Evolutionary conservation across 2,329 filamentous ascomycete genomes (phyloP).

Genomic region (Triangularia verruculosa): DNA sequence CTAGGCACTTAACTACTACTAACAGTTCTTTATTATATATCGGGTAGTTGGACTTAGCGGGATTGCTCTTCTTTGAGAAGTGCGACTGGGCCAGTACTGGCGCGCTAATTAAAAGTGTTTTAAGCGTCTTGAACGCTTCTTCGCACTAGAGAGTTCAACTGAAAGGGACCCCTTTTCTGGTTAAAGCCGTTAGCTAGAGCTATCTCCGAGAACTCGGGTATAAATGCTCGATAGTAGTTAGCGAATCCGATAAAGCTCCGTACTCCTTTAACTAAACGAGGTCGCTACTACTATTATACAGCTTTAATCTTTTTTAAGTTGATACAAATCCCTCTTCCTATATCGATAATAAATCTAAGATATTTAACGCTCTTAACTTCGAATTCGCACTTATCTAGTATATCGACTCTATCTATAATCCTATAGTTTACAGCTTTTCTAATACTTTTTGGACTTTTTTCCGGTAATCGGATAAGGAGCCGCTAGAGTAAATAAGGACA

Average conservation of each 20-base stretch:
- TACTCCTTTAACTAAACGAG: background rate
- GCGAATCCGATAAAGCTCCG: conserved; percentile 1
- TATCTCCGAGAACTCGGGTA: conserved; percentile 5
- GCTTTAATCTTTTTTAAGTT: conserved; percentile 5
- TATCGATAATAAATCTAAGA: background rate
- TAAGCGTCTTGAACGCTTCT: conserved; percentile 5
- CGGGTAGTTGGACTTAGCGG: too few relatives aligned
- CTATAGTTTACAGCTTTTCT: background rate
- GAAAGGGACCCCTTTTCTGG: conserved; percentile 5
- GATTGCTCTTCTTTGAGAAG: background rate
- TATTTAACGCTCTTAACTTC: conserved; percentile 5
- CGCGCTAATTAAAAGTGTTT: conserved; percentile 3
- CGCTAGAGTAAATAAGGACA: conserved; percentile 11
- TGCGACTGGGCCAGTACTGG: conserved; percentile 6
- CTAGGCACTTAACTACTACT: too few relatives aligned
- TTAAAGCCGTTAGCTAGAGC: conserved; percentile 1
- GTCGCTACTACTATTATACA: background rate
- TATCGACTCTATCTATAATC: conserved; percentile 6
- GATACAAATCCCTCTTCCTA: background rate
- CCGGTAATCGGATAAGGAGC: background rate
- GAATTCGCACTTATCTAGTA: conserved; percentile 8
- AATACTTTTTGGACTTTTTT: conserved; percentile 4
- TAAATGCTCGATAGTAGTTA: conserved; percentile 7
- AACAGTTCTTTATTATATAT: too few relatives aligned
- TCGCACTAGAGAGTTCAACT: conserved; percentile 2